A percentile compares a stretch with the other conserved stretches of the same genome.
Evolutionary conservation across 192 early-diverging fungal species (phyloP).

Genomic region (Ambispora gerdemannii): DNA sequence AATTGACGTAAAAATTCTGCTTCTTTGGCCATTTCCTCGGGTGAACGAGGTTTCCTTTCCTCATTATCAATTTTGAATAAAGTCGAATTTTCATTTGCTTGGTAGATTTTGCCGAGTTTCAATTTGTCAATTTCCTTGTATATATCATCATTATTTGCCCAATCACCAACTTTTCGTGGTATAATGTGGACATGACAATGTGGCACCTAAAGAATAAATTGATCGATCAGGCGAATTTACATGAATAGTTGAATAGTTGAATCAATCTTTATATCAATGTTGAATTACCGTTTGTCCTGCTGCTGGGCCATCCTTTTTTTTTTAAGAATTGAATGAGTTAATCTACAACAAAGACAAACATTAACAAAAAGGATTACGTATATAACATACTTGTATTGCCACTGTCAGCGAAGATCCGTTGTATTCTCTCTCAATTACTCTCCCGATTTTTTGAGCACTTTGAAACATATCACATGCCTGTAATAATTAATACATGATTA

Average conservation of each 20-base stretch:
- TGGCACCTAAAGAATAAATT: too few relatives aligned
- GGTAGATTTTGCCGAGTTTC: conserved; percentile 38
- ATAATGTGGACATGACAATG: conserved; percentile 94
- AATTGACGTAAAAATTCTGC: conserved; percentile 37
- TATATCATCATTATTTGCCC: conserved; percentile 83
- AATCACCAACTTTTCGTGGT: conserved; percentile 77
- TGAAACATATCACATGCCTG: conserved; percentile 71
- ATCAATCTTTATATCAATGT: too few relatives aligned
- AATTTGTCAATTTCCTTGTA: conserved; percentile 68
- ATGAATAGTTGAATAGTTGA: too few relatives aligned
- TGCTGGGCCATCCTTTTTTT: conserved; percentile 60
- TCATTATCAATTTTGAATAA: conserved; percentile 60
- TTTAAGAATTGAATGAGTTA: neutral
- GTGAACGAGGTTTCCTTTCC: conserved; percentile 64
- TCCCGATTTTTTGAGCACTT: conserved; percentile 74
- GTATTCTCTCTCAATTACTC: conserved; percentile 70
- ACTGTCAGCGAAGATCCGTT: conserved; percentile 71
- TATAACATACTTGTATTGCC: conserved; percentile 62
- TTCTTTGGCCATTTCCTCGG: conserved; percentile 78
- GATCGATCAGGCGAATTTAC: too few relatives aligned
- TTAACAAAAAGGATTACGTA: neutral
- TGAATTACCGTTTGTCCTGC: conserved; percentile 41
- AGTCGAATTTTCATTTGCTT: too few relatives aligned
- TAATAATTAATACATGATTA: neutral
- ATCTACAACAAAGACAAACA: neutral